These are phyloP conservation scores for Curvularia lunata DNA, from an alignment of 2,329 filamentous ascomycete species.

Conservation along the genomic window DNA sequence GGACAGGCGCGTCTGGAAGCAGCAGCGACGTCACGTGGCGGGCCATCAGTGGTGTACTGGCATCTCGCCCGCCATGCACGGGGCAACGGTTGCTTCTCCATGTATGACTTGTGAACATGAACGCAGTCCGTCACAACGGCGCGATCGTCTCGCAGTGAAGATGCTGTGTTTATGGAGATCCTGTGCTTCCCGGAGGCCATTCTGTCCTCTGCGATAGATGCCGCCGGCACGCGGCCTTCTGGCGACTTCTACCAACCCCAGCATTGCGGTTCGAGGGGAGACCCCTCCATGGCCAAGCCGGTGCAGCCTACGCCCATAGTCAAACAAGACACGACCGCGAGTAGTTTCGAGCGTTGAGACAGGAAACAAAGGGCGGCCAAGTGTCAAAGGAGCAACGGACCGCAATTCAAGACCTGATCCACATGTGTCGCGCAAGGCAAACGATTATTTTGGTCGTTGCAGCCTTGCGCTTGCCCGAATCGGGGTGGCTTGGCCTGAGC, in stretches of 20 bases:
- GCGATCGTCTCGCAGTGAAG: no score
- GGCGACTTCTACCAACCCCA: conserved; percentile 10
- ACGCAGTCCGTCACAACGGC: no score
- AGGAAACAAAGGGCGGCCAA: neutral
- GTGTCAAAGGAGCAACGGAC: neutral
- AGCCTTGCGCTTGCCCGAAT: conserved; percentile 33
- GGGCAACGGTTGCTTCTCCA: neutral
- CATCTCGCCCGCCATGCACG: neutral
- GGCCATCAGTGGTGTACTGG: conserved; percentile 11
- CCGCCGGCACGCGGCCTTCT: neutral
- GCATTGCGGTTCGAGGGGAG: neutral
- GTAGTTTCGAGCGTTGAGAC: neutral
- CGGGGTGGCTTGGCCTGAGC: conserved; percentile 25
- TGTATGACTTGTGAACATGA: no score
- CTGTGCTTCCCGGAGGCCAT: neutral
- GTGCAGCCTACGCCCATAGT: conserved; percentile 1
- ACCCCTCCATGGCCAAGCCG: conserved; percentile 1
- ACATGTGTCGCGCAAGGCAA: conserved; percentile 8
- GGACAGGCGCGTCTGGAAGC: neutral
- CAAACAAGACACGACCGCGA: conserved; percentile 12
- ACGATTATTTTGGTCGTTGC: conserved; percentile 16
- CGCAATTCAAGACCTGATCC: no score
- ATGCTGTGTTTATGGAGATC: no score
- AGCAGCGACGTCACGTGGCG: conserved; percentile 6
- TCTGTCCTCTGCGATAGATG: no score